These are phyloP conservation scores for Calonectria pauciramosa DNA, from an alignment of 2,329 filamentous ascomycete species.

Conservation along the genomic window DNA sequence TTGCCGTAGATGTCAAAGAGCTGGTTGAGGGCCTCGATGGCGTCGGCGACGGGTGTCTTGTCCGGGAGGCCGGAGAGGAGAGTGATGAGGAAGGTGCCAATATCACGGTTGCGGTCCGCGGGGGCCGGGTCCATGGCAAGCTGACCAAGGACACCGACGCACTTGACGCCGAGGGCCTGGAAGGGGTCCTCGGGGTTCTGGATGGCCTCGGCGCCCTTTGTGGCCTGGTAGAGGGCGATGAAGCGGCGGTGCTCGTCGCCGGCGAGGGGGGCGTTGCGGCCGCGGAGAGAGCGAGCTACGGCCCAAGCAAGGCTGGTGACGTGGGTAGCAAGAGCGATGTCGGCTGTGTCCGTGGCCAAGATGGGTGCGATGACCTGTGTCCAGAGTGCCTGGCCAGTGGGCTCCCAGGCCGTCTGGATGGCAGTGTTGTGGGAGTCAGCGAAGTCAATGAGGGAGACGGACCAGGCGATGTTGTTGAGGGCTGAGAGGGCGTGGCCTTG, in stretches of 20 bases:
- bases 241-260: constrained; percentile 72
- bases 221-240: constrained; percentile 75
- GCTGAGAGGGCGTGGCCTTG: constrained; percentile 70
- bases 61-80: constrained; percentile 65
- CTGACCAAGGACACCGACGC: constrained; percentile 75
- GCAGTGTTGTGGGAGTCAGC: constrained; percentile 64
- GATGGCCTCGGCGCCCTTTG: constrained; percentile 53
- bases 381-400: constrained; percentile 70
- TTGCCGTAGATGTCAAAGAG: constrained; percentile 78
- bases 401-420: constrained; percentile 68
- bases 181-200: constrained; percentile 65
- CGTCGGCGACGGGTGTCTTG: constrained; percentile 66
- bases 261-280: constrained; percentile 61
- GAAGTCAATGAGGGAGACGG: constrained; percentile 73
- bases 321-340: constrained; percentile 72
- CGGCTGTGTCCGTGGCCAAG: constrained; percentile 71
- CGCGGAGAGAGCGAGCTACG: constrained; percentile 66
- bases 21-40: constrained; percentile 75
- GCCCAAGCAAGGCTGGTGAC: constrained; percentile 77
- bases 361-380: constrained; percentile 67
- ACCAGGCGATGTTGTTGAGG: constrained; percentile 78
- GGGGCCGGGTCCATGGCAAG: constrained; percentile 70
- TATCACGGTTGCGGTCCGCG: constrained; percentile 69
- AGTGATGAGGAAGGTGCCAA: constrained; percentile 73
- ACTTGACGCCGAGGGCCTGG: constrained; percentile 75